Evolutionary conservation across 2,329 filamentous ascomycete genomes (phyloP), one percentile per base, ranked within the genome.

Genomic region (Fusarium brachygibbosum): DNA sequence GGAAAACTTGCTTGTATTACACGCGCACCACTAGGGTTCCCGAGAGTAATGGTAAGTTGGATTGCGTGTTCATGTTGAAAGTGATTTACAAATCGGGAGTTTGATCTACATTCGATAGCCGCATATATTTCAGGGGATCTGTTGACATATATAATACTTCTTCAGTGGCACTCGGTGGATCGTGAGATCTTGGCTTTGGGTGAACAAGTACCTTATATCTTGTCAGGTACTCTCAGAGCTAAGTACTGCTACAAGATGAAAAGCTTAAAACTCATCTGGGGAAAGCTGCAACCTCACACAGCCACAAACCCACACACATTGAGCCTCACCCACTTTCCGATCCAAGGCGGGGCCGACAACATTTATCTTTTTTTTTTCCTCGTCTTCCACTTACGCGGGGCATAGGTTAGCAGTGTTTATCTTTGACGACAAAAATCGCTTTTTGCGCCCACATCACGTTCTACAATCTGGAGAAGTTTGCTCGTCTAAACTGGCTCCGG

Each of bases 391-490:
- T 11, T 28, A 38, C 34, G 48, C n/a, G 48, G 48, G 48, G 48
- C 48, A 51, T 40, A 13, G 14, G 12, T n/a, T n/a, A 40, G 7
- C 25, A 25, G 23, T 25, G 23, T 25, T 41, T 5, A 14, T 48
- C 8, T 34, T 56, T 31, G 34, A 16, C 50, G 29, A 48, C 42
- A 34, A 56, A 45, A 40, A 52, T 16, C 32, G 23, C 34, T 9
- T 58, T 25, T 59, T 48, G 61, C 50, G 40, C 41, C 32, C 50
- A 42, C n/a, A 40, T 23, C 32, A 32, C 48, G 34, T 17, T 40
- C 37, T 55, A 58, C 68, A 75, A 31, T 58, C 57, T 75, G 73
- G 73, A 74, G 70, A 58, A 53, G 34, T 42, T 74, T 28, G 34
- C 41, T 32, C 54, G 59, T 37, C 63, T 57, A 60, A 34, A 45